phyloP scores from a whole-genome alignment of 2,329 filamentous ascomycete species.

The Botrytis fragariae region DNA sequence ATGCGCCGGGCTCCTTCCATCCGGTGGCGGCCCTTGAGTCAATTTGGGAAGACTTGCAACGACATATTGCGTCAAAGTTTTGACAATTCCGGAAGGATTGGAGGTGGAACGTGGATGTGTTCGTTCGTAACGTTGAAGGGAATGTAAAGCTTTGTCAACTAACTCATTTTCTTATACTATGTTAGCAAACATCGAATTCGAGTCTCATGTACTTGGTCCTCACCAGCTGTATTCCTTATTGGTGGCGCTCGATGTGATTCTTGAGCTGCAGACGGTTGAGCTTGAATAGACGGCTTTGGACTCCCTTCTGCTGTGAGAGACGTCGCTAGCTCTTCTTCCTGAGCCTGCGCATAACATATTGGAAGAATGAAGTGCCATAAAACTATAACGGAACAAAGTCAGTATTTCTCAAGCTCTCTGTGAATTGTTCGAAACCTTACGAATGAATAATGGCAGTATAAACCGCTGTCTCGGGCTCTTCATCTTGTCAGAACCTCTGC shows the following conservation, averaged over 20 bases:
- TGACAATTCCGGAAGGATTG: slow-evolving; percentile 57
- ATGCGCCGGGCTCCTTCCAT: slow-evolving; percentile 23
- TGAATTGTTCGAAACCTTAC: slow-evolving; percentile 29
- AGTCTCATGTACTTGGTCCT: slow-evolving; percentile 8
- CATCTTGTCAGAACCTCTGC: slow-evolving; percentile 33
- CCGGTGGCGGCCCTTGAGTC: slow-evolving; percentile 55
- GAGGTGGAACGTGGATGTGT: slow-evolving; percentile 33
- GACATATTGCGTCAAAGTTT: slow-evolving; percentile 57
- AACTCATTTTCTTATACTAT: slow-evolving; percentile 34
- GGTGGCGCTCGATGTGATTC: slow-evolving; percentile 29
- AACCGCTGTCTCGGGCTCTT: slow-evolving; percentile 34
- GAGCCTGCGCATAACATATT: slow-evolving; percentile 27
- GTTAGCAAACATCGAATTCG: slow-evolving; percentile 26
- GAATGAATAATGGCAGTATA: slow-evolving; percentile 35
- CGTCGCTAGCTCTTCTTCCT: slow-evolving; percentile 28
- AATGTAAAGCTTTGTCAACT: slow-evolving; percentile 40
- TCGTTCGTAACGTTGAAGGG: slow-evolving; percentile 38
- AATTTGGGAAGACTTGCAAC: slow-evolving; percentile 60
- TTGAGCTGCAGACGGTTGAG: slow-evolving; percentile 32
- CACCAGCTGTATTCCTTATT: slow-evolving; percentile 34
- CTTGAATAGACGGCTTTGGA: slow-evolving; percentile 32
- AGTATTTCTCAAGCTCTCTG: slow-evolving; percentile 12
- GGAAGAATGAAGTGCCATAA: slow-evolving; percentile 32
- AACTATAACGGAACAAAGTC: slow-evolving; percentile 27
- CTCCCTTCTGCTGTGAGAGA: slow-evolving; percentile 29